Percentiles rank a stretch among this genome's conserved stretches.
Evolutionary conservation across 78 protist species (phyloP).

Genomic region (Dictyostelium purpureum): DNA sequence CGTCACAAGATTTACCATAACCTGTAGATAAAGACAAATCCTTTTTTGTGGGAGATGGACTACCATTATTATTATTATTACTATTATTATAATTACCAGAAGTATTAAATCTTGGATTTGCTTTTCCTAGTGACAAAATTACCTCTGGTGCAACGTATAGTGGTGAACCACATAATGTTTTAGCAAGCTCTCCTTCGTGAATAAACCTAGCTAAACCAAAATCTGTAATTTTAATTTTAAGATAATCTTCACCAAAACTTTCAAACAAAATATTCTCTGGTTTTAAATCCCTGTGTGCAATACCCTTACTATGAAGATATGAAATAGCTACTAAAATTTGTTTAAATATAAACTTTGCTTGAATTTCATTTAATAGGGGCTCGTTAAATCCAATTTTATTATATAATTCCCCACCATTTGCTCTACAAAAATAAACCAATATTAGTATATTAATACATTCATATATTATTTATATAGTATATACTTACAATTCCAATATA

Average conservation of each 20-base stretch:
- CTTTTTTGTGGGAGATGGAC: neutral
- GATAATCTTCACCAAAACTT: neutral
- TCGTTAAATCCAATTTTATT: slow-evolving; percentile 16
- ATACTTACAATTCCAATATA: slow-evolving; percentile 36
- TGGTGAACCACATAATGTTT: slow-evolving; percentile 67
- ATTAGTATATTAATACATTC: neutral
- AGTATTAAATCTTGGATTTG: too few relatives aligned
- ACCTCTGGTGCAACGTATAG: slow-evolving; percentile 69
- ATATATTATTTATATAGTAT: neutral
- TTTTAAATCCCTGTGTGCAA: slow-evolving; percentile 91
- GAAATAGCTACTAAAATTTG: slow-evolving; percentile 80
- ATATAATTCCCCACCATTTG: slow-evolving; percentile 47
- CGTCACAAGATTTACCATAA: slow-evolving; percentile 69
- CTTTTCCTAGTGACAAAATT: slow-evolving; percentile 1
- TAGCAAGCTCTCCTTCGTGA: slow-evolving; percentile 39
- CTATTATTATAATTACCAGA: neutral
- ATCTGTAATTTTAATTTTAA: slow-evolving; percentile 41
- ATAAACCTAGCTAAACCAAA: slow-evolving; percentile 66
- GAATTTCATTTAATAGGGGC: slow-evolving; percentile 83
- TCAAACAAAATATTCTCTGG: slow-evolving; percentile 61
- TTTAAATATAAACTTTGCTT: slow-evolving; percentile 67
- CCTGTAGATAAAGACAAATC: neutral
- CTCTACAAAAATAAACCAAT: neutral
- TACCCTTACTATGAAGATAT: slow-evolving; percentile 88
- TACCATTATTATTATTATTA: neutral